A percentile compares a stretch with the other conserved stretches of the same genome.
These are phyloP conservation scores for Colletotrichum liaoningense DNA, from an alignment of 2,329 filamentous ascomycete genomes.

Conservation along the genomic window DNA sequence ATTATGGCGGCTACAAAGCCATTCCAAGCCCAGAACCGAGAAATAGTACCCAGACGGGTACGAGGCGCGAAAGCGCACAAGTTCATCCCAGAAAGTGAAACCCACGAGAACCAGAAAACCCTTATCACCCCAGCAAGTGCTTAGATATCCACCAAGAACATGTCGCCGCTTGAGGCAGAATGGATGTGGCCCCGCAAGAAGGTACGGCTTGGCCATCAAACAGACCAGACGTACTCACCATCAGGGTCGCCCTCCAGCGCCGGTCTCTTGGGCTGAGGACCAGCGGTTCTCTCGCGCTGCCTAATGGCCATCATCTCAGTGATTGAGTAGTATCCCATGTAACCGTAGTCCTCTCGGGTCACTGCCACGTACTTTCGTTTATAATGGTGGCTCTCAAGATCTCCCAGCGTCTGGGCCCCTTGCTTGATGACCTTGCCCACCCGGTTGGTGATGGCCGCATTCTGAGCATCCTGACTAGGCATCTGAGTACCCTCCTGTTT, in stretches of 20 bases:
- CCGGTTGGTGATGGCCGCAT: not conserved
- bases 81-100: not conserved
- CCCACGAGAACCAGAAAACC: not conserved
- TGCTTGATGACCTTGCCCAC: not conserved
- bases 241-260: not conserved
- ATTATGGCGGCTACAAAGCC: constrained; percentile 1
- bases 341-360: not conserved
- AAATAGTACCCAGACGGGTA: not conserved
- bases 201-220: not conserved
- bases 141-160: not conserved
- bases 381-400: not conserved
- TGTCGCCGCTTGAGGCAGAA: not conserved
- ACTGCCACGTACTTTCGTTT: no score
- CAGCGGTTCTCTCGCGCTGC: not conserved
- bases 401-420: not conserved
- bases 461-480: not conserved
- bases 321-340: not conserved
- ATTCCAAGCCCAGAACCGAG: constrained; percentile 3
- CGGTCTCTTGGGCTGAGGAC: not conserved
- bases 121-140: not conserved
- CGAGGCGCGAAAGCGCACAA: not conserved
- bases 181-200: not conserved
- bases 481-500: not conserved
- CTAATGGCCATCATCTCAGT: not conserved
- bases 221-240: not conserved